Evolutionary conservation across 2,329 filamentous ascomycete genomes (phyloP), one percentile per base, ranked within the genome.

Genomic region (Exophiala bonariae): DNA sequence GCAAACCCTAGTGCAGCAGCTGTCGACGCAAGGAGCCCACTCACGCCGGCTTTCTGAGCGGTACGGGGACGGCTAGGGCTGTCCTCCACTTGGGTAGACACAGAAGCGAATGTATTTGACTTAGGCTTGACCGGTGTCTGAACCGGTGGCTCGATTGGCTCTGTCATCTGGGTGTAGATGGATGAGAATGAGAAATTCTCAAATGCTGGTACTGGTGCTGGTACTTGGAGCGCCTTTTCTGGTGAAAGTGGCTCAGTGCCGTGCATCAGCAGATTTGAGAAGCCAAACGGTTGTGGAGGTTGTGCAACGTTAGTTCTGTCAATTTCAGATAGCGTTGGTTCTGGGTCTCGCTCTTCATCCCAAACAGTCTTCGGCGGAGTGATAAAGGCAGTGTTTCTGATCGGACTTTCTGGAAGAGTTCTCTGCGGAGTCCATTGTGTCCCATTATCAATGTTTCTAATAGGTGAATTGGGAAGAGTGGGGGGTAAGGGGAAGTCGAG

Each of bases 301-400:
- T 41, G 40, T 18, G 48, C 32, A n/a, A 44, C 34, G n/a, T 26
- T 34, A 7, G 36, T 18, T 30, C 36, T 4, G 17, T 32, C 23
- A 17, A 28, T 18, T 17, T 44, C 41, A 20, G 43, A 19, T 13
- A 48, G 43, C 26, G 23, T 17, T 18, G 16, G 11, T 19, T 66
- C 73, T 17, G 78, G 77, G 4, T 77, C 79, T 23, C 53, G 53
- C 33, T 58, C 55, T 42, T 66, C 63, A 49, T 72, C 68, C 64
- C 67, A 70, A 9, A 61, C 62, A 49, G 66, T 70, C 57, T 70
- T 68, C 2, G 69, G 67, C 11, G 69, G 66, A 4, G 68, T 70
- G 43, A 63, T 61, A 41, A 61, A 55, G n/a, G 50, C 54, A 35
- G 34, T 67, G 41, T 51, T 43, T 41, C 50, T 39, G 34, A 49